These are phyloP conservation scores for Euphrasia confusa DNA, from an alignment of 257 asterid genomes.

Conservation along the genomic window DNA sequence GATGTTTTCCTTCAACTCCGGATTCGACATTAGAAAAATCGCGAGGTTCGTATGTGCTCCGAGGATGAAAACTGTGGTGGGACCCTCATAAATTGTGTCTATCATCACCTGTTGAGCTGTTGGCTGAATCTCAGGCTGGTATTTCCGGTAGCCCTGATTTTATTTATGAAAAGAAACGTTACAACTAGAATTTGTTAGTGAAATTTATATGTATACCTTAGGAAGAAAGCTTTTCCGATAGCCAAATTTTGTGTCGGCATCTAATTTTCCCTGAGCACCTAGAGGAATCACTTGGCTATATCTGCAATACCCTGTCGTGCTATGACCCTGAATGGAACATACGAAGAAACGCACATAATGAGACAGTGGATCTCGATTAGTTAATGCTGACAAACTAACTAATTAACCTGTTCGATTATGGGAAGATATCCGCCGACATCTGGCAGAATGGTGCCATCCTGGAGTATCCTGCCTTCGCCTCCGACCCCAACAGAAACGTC, in stretches of 20 bases:
- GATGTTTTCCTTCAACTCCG: slow-evolving; percentile 62
- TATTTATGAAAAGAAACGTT: not conserved
- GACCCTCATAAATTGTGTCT: slow-evolving; percentile 60
- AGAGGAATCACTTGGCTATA: slow-evolving; percentile 80
- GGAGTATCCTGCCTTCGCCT: slow-evolving; percentile 80
- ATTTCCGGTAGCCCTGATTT: slow-evolving; percentile 63
- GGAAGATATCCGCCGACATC: slow-evolving; percentile 92
- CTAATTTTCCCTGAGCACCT: slow-evolving; percentile 67
- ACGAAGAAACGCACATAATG: not conserved
- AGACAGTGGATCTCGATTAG: not conserved
- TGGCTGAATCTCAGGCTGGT: slow-evolving; percentile 67
- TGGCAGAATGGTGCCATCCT: slow-evolving; percentile 58
- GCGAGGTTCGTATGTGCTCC: slow-evolving; percentile 69
- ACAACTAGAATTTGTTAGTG: not conserved
- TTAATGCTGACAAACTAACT: no score
- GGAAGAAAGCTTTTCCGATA: slow-evolving; percentile 73
- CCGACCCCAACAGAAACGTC: slow-evolving; percentile 83
- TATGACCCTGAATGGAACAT: slow-evolving; percentile 36
- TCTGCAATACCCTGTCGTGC: slow-evolving; percentile 79
- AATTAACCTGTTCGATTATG: slow-evolving; percentile 78
- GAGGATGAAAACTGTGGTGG: slow-evolving; percentile 49
- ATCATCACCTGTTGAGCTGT: slow-evolving; percentile 75
- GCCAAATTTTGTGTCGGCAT: slow-evolving; percentile 66
- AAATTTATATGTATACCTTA: slow-evolving; percentile 40
- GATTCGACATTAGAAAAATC: slow-evolving; percentile 64